These are phyloP conservation scores for Hypoxylon rubiginosum DNA, from an alignment of 2,329 filamentous ascomycete species.

Conservation along the genomic window DNA sequence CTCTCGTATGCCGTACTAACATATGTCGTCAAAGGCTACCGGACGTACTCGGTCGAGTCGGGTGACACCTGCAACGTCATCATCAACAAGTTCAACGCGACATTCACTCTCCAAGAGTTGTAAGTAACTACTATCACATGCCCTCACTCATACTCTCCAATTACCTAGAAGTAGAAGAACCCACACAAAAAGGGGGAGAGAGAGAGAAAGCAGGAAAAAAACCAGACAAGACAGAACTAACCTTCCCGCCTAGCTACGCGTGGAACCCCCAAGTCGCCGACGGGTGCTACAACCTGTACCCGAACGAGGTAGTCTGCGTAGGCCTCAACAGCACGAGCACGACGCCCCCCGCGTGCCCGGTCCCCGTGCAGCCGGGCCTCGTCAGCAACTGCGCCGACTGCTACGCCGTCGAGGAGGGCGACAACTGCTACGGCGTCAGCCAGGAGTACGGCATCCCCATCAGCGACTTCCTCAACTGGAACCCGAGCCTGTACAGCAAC, in stretches of 20 bases:
- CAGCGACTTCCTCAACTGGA: constrained; percentile 41
- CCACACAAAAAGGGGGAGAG: too few relatives aligned
- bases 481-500: constrained; percentile 39
- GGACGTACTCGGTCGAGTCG: constrained; percentile 39
- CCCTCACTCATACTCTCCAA: too few relatives aligned
- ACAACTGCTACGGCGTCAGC: constrained; percentile 40
- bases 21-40: constrained; percentile 29
- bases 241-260: constrained; percentile 23
- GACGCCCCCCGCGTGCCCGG: constrained; percentile 36
- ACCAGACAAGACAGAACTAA: neutral
- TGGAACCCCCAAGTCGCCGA: constrained; percentile 35
- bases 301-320: constrained; percentile 43
- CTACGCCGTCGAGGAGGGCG: constrained; percentile 43
- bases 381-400: constrained; percentile 42
- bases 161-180: too few relatives aligned
- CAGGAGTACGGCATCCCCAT: constrained; percentile 28
- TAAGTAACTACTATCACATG: constrained; percentile 37
- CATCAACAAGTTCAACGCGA: constrained; percentile 50
- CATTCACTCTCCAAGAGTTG: constrained; percentile 43
- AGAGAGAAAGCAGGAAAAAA: neutral
- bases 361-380: constrained; percentile 33
- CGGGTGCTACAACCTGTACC: constrained; percentile 43
- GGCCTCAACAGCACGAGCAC: constrained; percentile 16
- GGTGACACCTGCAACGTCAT: constrained; percentile 45
- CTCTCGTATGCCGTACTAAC: constrained; percentile 8